These are phyloP conservation scores for Rhizomucor pusillus DNA, from an alignment of 371 early-diverging fungal species.

Conservation along the genomic window DNA sequence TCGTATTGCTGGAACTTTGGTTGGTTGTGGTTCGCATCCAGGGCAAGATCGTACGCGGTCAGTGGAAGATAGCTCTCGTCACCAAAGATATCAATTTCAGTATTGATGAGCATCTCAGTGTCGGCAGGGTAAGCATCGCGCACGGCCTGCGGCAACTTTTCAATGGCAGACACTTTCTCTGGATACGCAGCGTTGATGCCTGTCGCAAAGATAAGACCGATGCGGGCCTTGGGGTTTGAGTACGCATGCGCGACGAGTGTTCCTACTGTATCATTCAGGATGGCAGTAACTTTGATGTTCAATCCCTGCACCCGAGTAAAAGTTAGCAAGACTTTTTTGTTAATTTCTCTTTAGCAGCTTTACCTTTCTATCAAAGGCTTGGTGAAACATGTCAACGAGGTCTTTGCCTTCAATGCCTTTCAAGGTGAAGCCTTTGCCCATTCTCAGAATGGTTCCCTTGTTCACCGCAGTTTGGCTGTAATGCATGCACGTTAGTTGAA, in stretches of 20 bases:
- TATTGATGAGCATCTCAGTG: conserved; percentile 83
- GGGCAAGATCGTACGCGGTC: conserved; percentile 72
- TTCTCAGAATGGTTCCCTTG: conserved; percentile 73
- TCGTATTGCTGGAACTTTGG: conserved; percentile 80
- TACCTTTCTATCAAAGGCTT: conserved; percentile 71
- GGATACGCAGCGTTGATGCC: conserved; percentile 93
- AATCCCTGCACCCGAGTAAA: conserved; percentile 27
- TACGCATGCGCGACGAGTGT: conserved; percentile 86
- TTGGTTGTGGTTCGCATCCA: conserved; percentile 71
- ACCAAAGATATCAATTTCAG: conserved; percentile 79
- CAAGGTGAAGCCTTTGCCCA: conserved; percentile 90
- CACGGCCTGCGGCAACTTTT: conserved; percentile 19
- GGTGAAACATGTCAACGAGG: conserved; percentile 74
- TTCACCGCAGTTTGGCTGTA: conserved; percentile 72
- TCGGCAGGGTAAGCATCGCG: conserved; percentile 30
- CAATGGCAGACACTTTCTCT: conserved; percentile 52
- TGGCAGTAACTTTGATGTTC: conserved; percentile 60
- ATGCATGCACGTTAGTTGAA: conserved; percentile 1
- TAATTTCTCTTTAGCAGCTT: conserved; percentile 1
- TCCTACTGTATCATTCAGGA: conserved; percentile 93
- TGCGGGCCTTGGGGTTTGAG: conserved; percentile 67
- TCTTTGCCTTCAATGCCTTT: conserved; percentile 78
- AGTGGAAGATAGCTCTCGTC: conserved; percentile 71
- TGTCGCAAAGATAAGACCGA: conserved; percentile 90
- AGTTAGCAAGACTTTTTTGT: not conserved